phyloP scores from a whole-genome alignment of 108 stramenopile species.

The Conticribra guillardii region DNA sequence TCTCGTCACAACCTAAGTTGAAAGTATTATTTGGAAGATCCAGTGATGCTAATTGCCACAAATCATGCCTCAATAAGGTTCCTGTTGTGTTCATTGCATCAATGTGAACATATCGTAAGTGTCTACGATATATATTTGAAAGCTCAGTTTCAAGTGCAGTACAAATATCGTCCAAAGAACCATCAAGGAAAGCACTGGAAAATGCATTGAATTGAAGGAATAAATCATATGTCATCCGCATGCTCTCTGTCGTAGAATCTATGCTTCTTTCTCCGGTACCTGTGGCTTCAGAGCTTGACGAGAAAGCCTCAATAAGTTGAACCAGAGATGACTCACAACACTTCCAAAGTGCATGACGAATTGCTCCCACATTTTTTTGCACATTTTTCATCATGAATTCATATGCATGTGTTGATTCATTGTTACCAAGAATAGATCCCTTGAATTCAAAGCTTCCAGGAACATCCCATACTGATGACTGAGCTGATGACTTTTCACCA shows the following conservation, averaged over 20 bases:
- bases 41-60: slow-evolving; percentile 61
- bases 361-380: slow-evolving; percentile 10
- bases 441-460: slow-evolving; percentile 23
- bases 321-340: slow-evolving; percentile 33
- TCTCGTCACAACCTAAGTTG: slow-evolving; percentile 6
- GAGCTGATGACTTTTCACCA: slow-evolving; percentile 11
- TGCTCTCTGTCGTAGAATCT: slow-evolving; percentile 30
- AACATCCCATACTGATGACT: slow-evolving; percentile 7
- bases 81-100: slow-evolving; percentile 82
- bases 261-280: slow-evolving; percentile 15
- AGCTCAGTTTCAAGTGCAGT: slow-evolving; percentile 29
- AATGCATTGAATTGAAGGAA: slow-evolving; percentile 35
- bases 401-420: neutral
- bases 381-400: slow-evolving; percentile 12
- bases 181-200: slow-evolving; percentile 26
- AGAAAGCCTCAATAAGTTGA: slow-evolving; percentile 27
- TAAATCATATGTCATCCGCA: slow-evolving; percentile 34
- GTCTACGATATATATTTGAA: slow-evolving; percentile 42
- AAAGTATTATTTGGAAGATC: slow-evolving; percentile 2
- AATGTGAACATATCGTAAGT: slow-evolving; percentile 72
- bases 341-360: slow-evolving; percentile 39
- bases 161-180: slow-evolving; percentile 31
- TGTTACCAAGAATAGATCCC: slow-evolving; percentile 11
- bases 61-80: slow-evolving; percentile 56
- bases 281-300: slow-evolving; percentile 10